Base-by-base conservation (phyloP, 176 grass and related monocot species). In the Tuctoria greenei region DNA sequence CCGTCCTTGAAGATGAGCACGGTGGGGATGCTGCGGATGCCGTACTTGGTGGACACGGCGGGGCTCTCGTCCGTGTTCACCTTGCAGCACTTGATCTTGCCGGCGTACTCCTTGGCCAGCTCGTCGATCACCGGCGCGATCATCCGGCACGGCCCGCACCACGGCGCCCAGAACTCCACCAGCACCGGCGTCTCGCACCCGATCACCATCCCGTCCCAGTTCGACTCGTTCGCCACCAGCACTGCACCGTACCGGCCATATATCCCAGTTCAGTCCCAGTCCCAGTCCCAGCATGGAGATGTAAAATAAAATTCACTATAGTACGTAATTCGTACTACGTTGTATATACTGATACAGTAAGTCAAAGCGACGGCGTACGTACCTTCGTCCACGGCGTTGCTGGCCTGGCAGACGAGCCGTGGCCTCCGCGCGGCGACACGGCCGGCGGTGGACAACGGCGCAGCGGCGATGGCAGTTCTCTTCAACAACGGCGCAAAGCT, bases 141-240 rank as follows among this genome's bases (percentile, higher is more conserved):
- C 95, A 95, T 95, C 78, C 87, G 63, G 89, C 95, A 99, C 10
- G 91, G 95, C 8, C 95, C 95, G 73, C 95, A 99, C 95, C 95
- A 99, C 68, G 95, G 95, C 27, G 95, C 95, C 95, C 95, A 99
- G 76, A 99, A 99, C 51, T 99, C 95, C 49, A 99, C 95, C 76
- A 99, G 84, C 67, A 95, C 95, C 40, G 95, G 95, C 56, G 85
- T 41, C 40, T 89, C 83, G 73, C 86, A 87, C 37, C 31, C 83
- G 2, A 87, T 63, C 45, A 31, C 31, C 31, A 93, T 23, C 70
- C 15, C 77, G 14, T 93, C 61, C 94, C 94, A 97, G 75, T 87
- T 93, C 42, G 65, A 71, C 13, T 97, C 94, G 59, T 86, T 80
- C 25, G 68, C 90, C 70, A 78, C 94, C 75, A 93, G 28, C 38